These are phyloP conservation scores for Podaxis mareebaensis DNA, from an alignment of 768 basidiomycete genomes.

Conservation along the genomic window DNA sequence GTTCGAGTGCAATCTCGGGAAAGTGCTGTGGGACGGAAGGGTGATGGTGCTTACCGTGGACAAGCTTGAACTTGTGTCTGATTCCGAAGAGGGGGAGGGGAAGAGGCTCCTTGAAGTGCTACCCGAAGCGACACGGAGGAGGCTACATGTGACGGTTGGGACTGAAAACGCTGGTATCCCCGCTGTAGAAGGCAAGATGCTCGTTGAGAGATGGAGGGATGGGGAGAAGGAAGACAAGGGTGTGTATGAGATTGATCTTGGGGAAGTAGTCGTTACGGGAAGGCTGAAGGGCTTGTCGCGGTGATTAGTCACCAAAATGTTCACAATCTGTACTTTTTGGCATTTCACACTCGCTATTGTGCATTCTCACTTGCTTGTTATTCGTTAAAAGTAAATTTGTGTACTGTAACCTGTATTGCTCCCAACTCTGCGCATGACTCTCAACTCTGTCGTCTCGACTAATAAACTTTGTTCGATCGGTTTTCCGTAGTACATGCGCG, in stretches of 20 bases:
- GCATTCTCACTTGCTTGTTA: too few species aligned
- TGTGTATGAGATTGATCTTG: conserved; percentile 11
- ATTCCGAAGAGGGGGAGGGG: conserved; percentile 31
- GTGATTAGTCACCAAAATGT: background rate
- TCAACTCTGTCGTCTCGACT: too few species aligned
- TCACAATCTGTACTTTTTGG: too few species aligned
- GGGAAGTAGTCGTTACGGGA: conserved; percentile 3
- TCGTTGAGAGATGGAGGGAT: conserved; percentile 59
- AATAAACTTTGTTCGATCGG: too few species aligned
- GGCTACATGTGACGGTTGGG: conserved; percentile 89
- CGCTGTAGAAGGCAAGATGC: conserved; percentile 67
- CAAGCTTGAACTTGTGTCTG: conserved; percentile 38
- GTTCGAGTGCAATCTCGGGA: conserved; percentile 61
- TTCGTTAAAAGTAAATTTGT: too few species aligned
- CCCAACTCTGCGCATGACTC: too few species aligned
- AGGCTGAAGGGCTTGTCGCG: conserved; percentile 10
- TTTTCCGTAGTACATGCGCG: too few species aligned
- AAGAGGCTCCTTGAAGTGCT: conserved; percentile 49
- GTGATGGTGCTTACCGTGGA: conserved; percentile 83
- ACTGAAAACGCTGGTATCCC: conserved; percentile 51
- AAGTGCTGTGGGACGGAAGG: conserved; percentile 72
- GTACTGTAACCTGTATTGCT: too few species aligned
- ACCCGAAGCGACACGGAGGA: conserved; percentile 42
- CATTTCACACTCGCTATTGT: too few species aligned
- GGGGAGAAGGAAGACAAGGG: conserved; percentile 26